Base-by-base conservation (phyloP, 305 asterid genomes). In the Fraxinus paxiana region DNA sequence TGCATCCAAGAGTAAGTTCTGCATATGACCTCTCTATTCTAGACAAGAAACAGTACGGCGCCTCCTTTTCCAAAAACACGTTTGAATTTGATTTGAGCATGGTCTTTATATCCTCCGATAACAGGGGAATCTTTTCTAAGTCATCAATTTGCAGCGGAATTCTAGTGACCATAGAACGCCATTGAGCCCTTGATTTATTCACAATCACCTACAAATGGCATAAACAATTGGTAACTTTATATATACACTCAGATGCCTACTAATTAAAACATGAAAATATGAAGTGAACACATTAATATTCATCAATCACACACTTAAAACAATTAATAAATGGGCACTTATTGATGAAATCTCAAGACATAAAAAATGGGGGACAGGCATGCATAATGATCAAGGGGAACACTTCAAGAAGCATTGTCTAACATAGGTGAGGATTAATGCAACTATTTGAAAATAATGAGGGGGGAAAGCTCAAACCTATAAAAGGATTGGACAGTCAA, bases 1-100 rank as follows among this genome's bases (percentile, higher is more conserved):
- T 94, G 95, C 97, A 96, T 81, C 98, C 97, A 83, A 96, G 78
- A 37, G 95, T 96, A 77, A 96, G 80, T 77, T 91, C 97, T 34
- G 96, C 96, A 51, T 83, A 87, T 48, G 98, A 86, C 81, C 86
- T 84, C 87, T 90, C 98, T 24, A 96, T 85, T 33, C 75, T 88
- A 67, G 97, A 94, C 88, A 96, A 83, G 85, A 70, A 90, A 84
- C 98, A 94, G 76, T 89, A 95, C 5, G 99, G 99, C 46, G 94
- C 92, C 82, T 95, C 99, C 88, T 81, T 90, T 6, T 83, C 99
- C 93, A 95, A 81, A 84, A 92, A 93, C 59, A 90, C 97, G 28
- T 89, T 88, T 48, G 97, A 76, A 83, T 94, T 84, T 65, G 96
- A 88, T 80, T 81, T 88, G 70, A 96, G 96, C 97, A 92, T 92